Base-by-base conservation (phyloP, 495 filamentous ascomycete species). In the Penicillium lividum region DNA sequence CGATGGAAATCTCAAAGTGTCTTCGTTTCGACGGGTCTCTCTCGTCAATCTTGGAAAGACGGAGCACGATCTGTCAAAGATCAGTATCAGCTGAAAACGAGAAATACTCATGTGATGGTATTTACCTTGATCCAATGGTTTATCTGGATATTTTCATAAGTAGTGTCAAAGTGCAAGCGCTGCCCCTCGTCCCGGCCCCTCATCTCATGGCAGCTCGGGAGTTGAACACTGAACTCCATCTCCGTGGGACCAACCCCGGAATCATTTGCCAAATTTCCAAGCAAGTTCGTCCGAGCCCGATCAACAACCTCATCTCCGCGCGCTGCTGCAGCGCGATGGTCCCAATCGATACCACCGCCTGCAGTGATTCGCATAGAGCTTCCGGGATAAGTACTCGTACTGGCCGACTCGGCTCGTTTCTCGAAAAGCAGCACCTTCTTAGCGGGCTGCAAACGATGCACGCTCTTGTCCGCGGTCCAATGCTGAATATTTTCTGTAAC, bases 71-170 rank as follows among this genome's bases (percentile, higher is more conserved):
- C 94, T 98, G 59, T 10, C 27, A 28, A 18, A 61, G 22, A 27
- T 36, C 49, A 54, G 48, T 51, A 33, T 58, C n/a, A 67, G 13
- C 22, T 1, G 27, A 3, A n/a, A 18, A 11, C 9, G 33, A 53
- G 49, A 6, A 22, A 30, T 15, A 18, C 15, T 33, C 31, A 33
- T 22, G 31, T 33, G 11, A 30, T 16, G 15, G 22, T 10, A 62
- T 80, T 50, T 84, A 95, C 94, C 86, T 98, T 98, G 67, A 98
- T 97, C 94, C 95, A 98, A 69, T 98, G 94, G 65, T 93, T 92
- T 48, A 98, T 93, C 66, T 96, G 91, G 43, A 96, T 96, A 56
- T 96, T 94, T 71, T 90, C 89, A 80, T 93, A 98, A 15, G 94
- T 97, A 49, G 92, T 97, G 64, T 98, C 93, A 58, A 94, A 96